Evolutionary conservation across 2,329 filamentous ascomycete genomes (phyloP), one percentile per base, ranked within the genome.

Genomic region (Alternaria burnsii): DNA sequence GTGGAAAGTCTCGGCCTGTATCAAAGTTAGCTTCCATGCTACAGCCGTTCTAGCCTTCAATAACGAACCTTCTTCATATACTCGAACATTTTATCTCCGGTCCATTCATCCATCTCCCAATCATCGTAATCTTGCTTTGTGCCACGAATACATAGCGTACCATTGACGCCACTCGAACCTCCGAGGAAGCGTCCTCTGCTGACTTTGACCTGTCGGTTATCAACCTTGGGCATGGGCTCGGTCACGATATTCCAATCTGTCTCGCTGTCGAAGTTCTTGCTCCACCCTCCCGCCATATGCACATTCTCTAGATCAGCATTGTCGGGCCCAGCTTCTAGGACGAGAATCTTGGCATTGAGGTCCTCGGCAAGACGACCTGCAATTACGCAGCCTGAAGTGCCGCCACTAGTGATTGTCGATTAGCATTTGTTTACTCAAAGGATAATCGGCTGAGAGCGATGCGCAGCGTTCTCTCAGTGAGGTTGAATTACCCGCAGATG

Each of bases 61-160:
- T 2, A 4, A 26, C 53, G 1, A 47, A 70, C 84, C 71, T 86
- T 87, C 51, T 76, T 80, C 82, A 88, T 88, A 54, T 84, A 86
- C 12, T 73, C 76, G 61, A 85, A 88, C 63, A 88, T 82, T 22
- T 88, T 85, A 4, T 85, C 82, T 4, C 86, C 85, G 55, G 79
- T 83, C 86, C 86, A 86, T 3, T 84, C 86, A 36, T 79, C 82
- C 55, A 85, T 63, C 2, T 74, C 80, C 86, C 86, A 87, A 58
- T 88, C 85, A 71, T 88, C 84, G 20, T 83, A 81, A 59, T 80
- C 79, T 44, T 85, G 82, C 68, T 81, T 83, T 10, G 76, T 78
- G 22, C 83, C 83, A 5, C 83, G 79, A 28, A 85, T 80, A 54
- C 82, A 83, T 4, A 85, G 67, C 1, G 83, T 85, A 3, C 83